Evolutionary conservation across 176 grass and related monocot genomes (phyloP).

Genomic region (Rhynchospora pubera): DNA sequence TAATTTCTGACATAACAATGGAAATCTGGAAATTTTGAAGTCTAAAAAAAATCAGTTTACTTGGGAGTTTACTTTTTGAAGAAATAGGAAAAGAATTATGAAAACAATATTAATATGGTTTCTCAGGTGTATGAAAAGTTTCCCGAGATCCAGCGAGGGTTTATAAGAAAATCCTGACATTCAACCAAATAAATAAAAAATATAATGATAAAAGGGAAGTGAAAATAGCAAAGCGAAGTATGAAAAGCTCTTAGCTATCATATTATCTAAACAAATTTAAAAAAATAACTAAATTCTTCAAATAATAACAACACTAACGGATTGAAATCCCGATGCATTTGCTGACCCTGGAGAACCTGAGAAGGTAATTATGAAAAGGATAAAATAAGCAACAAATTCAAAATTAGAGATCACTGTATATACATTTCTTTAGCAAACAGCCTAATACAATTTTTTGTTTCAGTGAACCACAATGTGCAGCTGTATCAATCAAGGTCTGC

Average conservation of each 20-base stretch:
- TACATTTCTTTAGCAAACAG: slow-evolving; percentile 8
- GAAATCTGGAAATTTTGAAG: neutral
- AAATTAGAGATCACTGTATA: slow-evolving; percentile 20
- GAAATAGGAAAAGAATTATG: slow-evolving; percentile 6
- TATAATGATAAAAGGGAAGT: neutral
- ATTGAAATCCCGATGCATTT: slow-evolving; percentile 46
- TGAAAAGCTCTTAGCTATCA: neutral
- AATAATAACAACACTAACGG: slow-evolving; percentile 41
- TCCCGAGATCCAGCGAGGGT: neutral
- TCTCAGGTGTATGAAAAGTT: neutral
- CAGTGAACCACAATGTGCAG: slow-evolving; percentile 13
- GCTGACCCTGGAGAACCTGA: slow-evolving; percentile 24
- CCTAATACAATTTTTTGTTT: slow-evolving; percentile 13
- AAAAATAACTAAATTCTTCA: slow-evolving; percentile 1
- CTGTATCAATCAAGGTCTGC: neutral
- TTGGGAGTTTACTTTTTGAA: slow-evolving; percentile 2
- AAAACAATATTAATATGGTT: slow-evolving; percentile 13
- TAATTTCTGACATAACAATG: neutral
- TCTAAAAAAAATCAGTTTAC: slow-evolving; percentile 1
- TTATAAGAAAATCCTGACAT: neutral
- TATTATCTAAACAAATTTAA: slow-evolving; percentile 18
- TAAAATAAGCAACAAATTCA: slow-evolving; percentile 24
- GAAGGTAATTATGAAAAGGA: slow-evolving; percentile 11
- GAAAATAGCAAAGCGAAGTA: slow-evolving; percentile 7
- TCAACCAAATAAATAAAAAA: slow-evolving; percentile 13